A percentile compares a stretch with the other conserved stretches of the same genome.
Conservation (phyloP, 2,329 filamentous ascomycete species). For the Hypoxylon rubiginosum region DNA sequence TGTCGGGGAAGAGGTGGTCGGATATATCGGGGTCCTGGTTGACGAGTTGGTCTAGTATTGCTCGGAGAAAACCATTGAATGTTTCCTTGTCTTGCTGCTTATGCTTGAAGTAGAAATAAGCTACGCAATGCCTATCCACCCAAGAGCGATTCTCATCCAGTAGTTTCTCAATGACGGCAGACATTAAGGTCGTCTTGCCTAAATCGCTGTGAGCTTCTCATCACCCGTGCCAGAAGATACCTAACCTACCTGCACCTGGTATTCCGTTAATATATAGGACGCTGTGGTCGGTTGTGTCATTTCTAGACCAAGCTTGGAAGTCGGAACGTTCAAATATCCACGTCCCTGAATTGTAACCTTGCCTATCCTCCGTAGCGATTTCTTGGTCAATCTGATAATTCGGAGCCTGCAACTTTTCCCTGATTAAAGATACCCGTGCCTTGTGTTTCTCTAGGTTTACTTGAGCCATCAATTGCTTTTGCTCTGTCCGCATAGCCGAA, state of each 20-base stretch:
- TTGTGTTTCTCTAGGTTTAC: slow-evolving; percentile 8
- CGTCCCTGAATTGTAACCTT: slow-evolving; percentile 1
- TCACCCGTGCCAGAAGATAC: background rate
- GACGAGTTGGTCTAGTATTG: slow-evolving; percentile 19
- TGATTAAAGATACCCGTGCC: background rate
- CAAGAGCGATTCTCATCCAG: background rate
- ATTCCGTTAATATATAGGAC: slow-evolving; percentile 9
- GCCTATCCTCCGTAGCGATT: slow-evolving; percentile 19
- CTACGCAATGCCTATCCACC: slow-evolving; percentile 4
- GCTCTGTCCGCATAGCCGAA: background rate
- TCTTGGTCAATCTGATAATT: slow-evolving; percentile 25
- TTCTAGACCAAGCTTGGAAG: slow-evolving; percentile 14
- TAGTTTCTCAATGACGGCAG: slow-evolving; percentile 2
- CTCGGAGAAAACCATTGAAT: slow-evolving; percentile 22
- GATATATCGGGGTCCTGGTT: slow-evolving; percentile 15
- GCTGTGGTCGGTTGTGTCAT: background rate
- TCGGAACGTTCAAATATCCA: slow-evolving; percentile 22
- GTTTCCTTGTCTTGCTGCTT: slow-evolving; percentile 10
- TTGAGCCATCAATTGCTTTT: background rate
- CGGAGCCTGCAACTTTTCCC: slow-evolving; percentile 18
- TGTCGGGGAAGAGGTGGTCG: slow-evolving; percentile 11
- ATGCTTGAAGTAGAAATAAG: slow-evolving; percentile 34
- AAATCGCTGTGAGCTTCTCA: background rate
- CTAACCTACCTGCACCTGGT: slow-evolving; percentile 11
- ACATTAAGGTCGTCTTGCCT: slow-evolving; percentile 8